Evolutionary conservation across 768 basidiomycete species (phyloP), one percentile per base, ranked within the genome.

Genomic region (Rhizopogon sp.): DNA sequence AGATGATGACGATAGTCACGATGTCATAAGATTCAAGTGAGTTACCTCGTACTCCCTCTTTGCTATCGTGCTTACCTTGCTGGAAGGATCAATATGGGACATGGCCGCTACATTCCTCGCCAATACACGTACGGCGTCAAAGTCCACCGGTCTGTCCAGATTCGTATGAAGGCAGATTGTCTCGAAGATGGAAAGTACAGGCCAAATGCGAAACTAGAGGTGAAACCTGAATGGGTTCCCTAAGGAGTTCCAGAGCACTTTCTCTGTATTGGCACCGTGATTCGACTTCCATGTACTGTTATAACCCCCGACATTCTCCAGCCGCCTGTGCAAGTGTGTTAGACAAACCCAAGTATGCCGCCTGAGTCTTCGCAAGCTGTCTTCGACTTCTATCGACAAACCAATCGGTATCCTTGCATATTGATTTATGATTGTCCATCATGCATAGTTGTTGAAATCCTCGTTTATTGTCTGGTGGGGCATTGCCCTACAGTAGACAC

Each of bases 91-190:
- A 80, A 82, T 44, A 66, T 71, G 31, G 80, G 77, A 5, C 58
- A 61, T 16, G 76, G 76, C 1, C 71, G 80, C 42, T 61, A 64
- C 7, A 69, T 81, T 43, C 77, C 75, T 4, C 72, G 66, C 52
- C 78, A 78, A 54, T 41, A 59, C 0, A 53, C 56, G 0, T 63
- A 71, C 11, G 73, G 69, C 0, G 57, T 75, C 46, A 74, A 77
- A 57, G 43, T 82, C 1, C 81, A 83, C 53, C 65, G 80, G 9
- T 66, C 74, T 25, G 81, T 82, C 53, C 67, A 69, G 58, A 59
- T 77, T 57, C 73, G 84, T 54, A 75, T 83, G 74, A 79, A 82
- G 28, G 78, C 83, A 1, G 62, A 71, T 28, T 68, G 70, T 1
- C 50, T 70, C 39, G n/a, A 17, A 6, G 63, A 17, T 1, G 66